Evolutionary conservation across 257 asterid genomes (phyloP).

Genomic region (Anisodus acutangulus): DNA sequence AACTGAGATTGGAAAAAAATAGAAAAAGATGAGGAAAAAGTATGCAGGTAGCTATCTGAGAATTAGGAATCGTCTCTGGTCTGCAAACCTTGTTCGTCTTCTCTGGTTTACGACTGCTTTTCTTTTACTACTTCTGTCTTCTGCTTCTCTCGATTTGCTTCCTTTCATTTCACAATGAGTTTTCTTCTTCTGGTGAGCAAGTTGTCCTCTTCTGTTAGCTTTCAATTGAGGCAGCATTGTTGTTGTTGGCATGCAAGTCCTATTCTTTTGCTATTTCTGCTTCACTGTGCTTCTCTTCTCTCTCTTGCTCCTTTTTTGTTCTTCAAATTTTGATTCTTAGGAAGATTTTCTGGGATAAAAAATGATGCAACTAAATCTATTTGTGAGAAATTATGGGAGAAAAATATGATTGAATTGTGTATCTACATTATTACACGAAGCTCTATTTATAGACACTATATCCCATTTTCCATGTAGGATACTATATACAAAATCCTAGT

Average conservation of each 20-base stretch:
- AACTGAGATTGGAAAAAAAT: not conserved
- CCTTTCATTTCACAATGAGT: not conserved
- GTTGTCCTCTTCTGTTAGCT: not conserved
- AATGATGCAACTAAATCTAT: not conserved
- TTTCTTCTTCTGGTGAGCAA: constrained; percentile 22
- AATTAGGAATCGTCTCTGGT: not conserved
- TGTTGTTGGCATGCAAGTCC: not conserved
- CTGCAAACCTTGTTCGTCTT: not conserved
- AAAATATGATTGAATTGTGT: too few relatives aligned
- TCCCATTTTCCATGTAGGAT: too few relatives aligned
- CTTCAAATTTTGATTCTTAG: not conserved
- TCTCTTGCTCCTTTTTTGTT: not conserved
- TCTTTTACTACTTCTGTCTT: not conserved
- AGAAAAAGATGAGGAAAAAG: not conserved
- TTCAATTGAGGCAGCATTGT: too few relatives aligned
- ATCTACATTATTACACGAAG: too few relatives aligned
- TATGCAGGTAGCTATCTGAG: not conserved
- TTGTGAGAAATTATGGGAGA: too few relatives aligned
- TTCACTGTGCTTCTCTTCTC: not conserved
- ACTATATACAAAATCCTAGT: too few relatives aligned
- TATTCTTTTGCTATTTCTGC: not conserved
- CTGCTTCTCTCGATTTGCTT: not conserved
- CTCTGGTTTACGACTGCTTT: not conserved
- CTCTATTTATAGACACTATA: too few relatives aligned
- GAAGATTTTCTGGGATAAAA: constrained; percentile 1